A percentile compares a stretch with the other conserved stretches of the same genome.
These are phyloP conservation scores for Exobasidium rhododendri DNA, from an alignment of 1,284 basidiomycete species.

Conservation along the genomic window DNA sequence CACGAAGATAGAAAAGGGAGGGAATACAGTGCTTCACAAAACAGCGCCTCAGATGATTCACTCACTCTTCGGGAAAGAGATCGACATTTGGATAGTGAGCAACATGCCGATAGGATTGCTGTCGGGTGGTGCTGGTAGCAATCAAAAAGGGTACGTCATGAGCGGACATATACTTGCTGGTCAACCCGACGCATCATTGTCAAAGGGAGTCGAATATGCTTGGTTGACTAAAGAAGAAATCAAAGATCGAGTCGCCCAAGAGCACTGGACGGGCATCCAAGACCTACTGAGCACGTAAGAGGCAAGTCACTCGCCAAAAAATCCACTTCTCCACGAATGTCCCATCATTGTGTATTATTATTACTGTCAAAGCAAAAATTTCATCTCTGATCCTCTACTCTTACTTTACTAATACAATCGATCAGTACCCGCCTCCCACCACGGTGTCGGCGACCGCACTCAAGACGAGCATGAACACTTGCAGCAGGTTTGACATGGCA, in stretches of 20 bases:
- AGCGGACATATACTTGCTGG: constrained; percentile 44
- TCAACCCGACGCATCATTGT: constrained; percentile 32
- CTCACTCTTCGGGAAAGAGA: constrained; percentile 31
- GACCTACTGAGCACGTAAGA: constrained; percentile 62
- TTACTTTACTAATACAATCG: neutral
- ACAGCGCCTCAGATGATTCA: constrained; percentile 33
- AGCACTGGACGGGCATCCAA: constrained; percentile 73
- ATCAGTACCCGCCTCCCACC: constrained; percentile 4
- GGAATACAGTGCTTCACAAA: constrained; percentile 11
- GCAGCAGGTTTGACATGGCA: constrained; percentile 73
- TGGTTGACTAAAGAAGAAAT: constrained; percentile 89
- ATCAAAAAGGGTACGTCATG: constrained; percentile 37
- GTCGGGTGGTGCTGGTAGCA: neutral
- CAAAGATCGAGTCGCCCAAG: constrained; percentile 59
- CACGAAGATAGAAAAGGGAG: constrained; percentile 1
- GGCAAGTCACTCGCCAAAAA: too few relatives aligned
- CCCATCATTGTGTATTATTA: too few relatives aligned
- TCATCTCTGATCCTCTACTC: too few relatives aligned
- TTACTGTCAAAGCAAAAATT: too few relatives aligned
- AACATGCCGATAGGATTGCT: constrained; percentile 44
- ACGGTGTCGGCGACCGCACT: constrained; percentile 5
- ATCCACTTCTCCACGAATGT: too few relatives aligned
- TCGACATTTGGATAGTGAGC: constrained; percentile 52
- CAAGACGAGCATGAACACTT: constrained; percentile 45
- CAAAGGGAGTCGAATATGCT: constrained; percentile 68